Evolutionary conservation across 106 monocot genomes (phyloP).

Genomic region (Dioscorea zingiberensis): DNA sequence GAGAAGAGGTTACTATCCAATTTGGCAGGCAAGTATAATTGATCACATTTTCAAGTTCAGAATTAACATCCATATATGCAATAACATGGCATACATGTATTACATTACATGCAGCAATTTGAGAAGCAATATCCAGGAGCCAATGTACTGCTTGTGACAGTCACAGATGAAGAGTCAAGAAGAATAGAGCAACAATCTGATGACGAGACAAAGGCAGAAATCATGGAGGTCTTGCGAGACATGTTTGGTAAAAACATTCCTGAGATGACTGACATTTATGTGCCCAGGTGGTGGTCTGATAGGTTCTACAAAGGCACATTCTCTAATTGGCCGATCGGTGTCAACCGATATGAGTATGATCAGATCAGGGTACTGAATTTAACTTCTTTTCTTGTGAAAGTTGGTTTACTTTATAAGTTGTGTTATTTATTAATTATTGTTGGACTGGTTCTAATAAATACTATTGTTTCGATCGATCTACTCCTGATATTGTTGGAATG

Average conservation of each 20-base stretch:
- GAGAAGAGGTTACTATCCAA: constrained; percentile 58
- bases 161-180: constrained; percentile 75
- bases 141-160: constrained; percentile 66
- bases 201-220: constrained; percentile 41
- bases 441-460: too few relatives aligned
- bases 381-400: background rate
- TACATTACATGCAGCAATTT: constrained; percentile 36
- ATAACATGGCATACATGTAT: background rate
- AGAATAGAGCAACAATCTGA: constrained; percentile 78
- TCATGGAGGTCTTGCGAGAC: constrained; percentile 53
- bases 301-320: constrained; percentile 63
- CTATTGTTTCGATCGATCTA: background rate
- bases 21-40: constrained; percentile 46
- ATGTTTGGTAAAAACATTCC: constrained; percentile 65
- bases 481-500: background rate
- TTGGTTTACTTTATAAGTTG: background rate
- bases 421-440: background rate
- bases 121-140: constrained; percentile 61
- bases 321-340: constrained; percentile 88
- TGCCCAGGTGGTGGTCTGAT: constrained; percentile 89
- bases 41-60: background rate
- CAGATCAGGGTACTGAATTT: constrained; percentile 46
- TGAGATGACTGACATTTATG: constrained; percentile 55
- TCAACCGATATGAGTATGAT: constrained; percentile 64
- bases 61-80: background rate